These are phyloP conservation scores for Nannochloris sp. DNA, from an alignment of 139 green algal species.

Conservation along the genomic window DNA sequence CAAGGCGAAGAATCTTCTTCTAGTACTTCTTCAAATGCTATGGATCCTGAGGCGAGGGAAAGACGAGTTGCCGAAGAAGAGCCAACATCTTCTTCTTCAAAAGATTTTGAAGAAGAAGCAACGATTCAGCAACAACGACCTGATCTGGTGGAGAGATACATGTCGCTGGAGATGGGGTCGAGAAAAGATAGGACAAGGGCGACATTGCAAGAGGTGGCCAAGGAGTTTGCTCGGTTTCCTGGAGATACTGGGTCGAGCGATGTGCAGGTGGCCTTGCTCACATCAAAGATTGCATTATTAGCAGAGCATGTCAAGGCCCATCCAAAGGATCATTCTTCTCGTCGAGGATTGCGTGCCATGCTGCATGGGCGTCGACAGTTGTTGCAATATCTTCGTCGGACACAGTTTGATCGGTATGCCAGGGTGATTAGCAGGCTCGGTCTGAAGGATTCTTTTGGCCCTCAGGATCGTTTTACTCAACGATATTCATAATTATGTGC, in stretches of 20 bases:
- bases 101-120: neutral
- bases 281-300: constrained; percentile 32
- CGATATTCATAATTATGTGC: neutral
- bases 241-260: constrained; percentile 46
- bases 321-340: constrained; percentile 34
- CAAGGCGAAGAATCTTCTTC: too few relatives aligned
- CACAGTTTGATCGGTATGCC: constrained; percentile 45
- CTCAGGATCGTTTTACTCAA: constrained; percentile 19
- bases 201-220: constrained; percentile 7
- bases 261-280: constrained; percentile 45
- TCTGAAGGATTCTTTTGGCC: constrained; percentile 45
- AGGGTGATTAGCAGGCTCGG: constrained; percentile 30
- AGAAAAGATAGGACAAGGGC: constrained; percentile 4
- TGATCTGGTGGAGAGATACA: constrained; percentile 28
- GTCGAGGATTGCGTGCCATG: constrained; percentile 35
- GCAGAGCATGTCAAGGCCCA: constrained; percentile 36
- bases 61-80: too few relatives aligned
- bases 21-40: too few relatives aligned
- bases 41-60: too few relatives aligned
- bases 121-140: neutral
- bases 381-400: constrained; percentile 46
- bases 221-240: constrained; percentile 33
- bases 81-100: too few relatives aligned
- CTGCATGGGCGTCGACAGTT: constrained; percentile 39
- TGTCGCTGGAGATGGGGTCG: constrained; percentile 11